A percentile compares a stretch with the other conserved stretches of the same genome.
phyloP scores from a whole-genome alignment of 306 rosid species.

The Gastrolobium bilobum region DNA sequence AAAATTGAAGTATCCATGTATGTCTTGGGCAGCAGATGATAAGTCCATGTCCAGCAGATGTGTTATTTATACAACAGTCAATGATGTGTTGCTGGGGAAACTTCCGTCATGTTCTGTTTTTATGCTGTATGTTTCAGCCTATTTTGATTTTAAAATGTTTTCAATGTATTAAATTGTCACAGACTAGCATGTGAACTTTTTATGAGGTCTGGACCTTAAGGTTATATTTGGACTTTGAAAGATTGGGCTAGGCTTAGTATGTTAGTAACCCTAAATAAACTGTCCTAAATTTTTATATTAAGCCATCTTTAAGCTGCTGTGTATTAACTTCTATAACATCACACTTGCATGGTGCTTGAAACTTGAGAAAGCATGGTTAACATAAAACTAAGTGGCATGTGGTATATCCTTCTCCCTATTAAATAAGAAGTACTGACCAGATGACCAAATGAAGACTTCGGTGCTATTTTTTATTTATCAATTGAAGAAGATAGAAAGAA shows the following conservation, averaged over 20 bases:
- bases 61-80: slow-evolving; percentile 15
- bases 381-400: neutral
- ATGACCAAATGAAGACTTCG: slow-evolving; percentile 2
- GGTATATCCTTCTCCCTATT: slow-evolving; percentile 2
- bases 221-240: slow-evolving; percentile 12
- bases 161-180: neutral
- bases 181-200: slow-evolving; percentile 11
- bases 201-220: neutral
- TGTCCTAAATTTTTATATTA: neutral
- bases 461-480: neutral
- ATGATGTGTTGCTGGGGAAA: slow-evolving; percentile 2
- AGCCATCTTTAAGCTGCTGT: neutral
- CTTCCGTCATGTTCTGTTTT: neutral
- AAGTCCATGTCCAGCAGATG: neutral
- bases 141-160: slow-evolving; percentile 3
- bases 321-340: neutral
- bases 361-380: neutral
- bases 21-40: slow-evolving; percentile 1
- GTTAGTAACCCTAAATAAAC: slow-evolving; percentile 16
- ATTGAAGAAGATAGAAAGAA: neutral
- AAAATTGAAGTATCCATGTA: neutral
- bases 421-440: neutral
- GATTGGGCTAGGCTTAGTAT: slow-evolving; percentile 4
- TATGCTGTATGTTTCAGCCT: neutral
- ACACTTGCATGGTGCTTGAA: slow-evolving; percentile 24